A percentile compares a stretch with the other conserved stretches of the same genome.
phyloP scores from a whole-genome alignment of 2,329 filamentous ascomycete genomes.

The Ceratocystis papillata region DNA sequence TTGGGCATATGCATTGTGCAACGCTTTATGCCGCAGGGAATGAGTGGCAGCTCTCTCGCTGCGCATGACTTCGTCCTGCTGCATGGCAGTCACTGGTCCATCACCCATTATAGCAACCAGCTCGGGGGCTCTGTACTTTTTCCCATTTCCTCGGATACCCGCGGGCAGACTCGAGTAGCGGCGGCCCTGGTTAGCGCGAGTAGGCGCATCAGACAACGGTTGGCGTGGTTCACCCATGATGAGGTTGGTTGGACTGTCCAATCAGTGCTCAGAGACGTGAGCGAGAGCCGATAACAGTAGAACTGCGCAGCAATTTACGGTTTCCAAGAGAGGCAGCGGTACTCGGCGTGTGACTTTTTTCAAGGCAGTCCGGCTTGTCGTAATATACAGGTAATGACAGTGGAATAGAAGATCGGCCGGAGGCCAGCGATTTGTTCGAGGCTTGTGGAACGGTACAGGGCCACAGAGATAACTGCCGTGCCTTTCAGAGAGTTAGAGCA shows the following conservation, averaged over 20 bases:
- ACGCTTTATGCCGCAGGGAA: constrained; percentile 19
- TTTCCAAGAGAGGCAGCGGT: not conserved
- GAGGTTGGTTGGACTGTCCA: not conserved
- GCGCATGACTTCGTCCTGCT: constrained; percentile 21
- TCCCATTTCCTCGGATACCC: constrained; percentile 12
- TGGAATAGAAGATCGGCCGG: not conserved
- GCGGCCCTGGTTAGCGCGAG: constrained; percentile 12
- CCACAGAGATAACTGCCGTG: not conserved
- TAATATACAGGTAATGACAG: not conserved
- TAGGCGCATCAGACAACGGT: constrained; percentile 12
- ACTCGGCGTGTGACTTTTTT: not conserved
- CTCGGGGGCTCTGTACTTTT: constrained; percentile 23
- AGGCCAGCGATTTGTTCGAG: too few relatives aligned
- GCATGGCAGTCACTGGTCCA: constrained; percentile 6
- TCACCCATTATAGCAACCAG: constrained; percentile 20
- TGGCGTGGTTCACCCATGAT: constrained; percentile 8
- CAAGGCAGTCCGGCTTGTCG: not conserved
- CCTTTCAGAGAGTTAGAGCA: not conserved
- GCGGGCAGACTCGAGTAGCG: constrained; percentile 21
- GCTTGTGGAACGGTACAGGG: not conserved
- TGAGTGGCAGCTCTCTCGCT: constrained; percentile 12
- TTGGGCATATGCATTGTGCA: constrained; percentile 18
- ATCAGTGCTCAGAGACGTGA: not conserved
- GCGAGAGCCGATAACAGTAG: not conserved
- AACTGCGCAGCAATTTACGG: not conserved